Evolutionary conservation across 352 stramenopile genomes (phyloP).

Genomic region (Phytophthora nicotianae): DNA sequence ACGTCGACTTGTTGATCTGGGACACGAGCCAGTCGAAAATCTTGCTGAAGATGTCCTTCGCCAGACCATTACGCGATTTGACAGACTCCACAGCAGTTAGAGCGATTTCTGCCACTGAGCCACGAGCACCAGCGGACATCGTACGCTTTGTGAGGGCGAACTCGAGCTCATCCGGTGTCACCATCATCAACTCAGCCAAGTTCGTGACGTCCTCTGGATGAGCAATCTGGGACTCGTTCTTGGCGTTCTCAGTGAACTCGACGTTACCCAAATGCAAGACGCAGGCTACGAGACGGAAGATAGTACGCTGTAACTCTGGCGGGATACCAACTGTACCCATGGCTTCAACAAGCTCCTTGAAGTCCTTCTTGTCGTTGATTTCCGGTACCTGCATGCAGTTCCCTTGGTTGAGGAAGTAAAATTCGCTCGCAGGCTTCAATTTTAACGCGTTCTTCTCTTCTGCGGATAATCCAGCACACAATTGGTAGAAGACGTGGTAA

Average conservation of each 20-base stretch:
- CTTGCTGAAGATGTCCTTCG: constrained; percentile 96
- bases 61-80: constrained; percentile 94
- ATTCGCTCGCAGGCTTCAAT: constrained; percentile 89
- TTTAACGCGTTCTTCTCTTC: constrained; percentile 79
- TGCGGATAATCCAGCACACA: constrained; percentile 85
- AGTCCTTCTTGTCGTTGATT: constrained; percentile 96
- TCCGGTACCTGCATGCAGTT: constrained; percentile 93
- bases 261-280: constrained; percentile 98
- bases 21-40: constrained; percentile 97
- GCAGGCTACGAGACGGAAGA: constrained; percentile 96
- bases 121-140: constrained; percentile 85
- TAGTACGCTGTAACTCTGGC: constrained; percentile 90
- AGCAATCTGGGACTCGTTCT: constrained; percentile 78
- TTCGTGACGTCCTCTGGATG: constrained; percentile 70
- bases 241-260: constrained; percentile 89
- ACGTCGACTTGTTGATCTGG: constrained; percentile 92
- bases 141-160: constrained; percentile 91
- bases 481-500: constrained; percentile 99
- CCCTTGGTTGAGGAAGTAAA: constrained; percentile 94
- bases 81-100: constrained; percentile 80
- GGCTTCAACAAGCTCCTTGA: constrained; percentile 91
- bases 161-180: constrained; percentile 81
- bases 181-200: constrained; percentile 86
- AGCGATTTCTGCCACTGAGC: constrained; percentile 86
- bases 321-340: constrained; percentile 93